Evolutionary conservation across 306 rosid species (phyloP), one percentile per base, ranked within the genome.

Genomic region (Potentilla sterilis): DNA sequence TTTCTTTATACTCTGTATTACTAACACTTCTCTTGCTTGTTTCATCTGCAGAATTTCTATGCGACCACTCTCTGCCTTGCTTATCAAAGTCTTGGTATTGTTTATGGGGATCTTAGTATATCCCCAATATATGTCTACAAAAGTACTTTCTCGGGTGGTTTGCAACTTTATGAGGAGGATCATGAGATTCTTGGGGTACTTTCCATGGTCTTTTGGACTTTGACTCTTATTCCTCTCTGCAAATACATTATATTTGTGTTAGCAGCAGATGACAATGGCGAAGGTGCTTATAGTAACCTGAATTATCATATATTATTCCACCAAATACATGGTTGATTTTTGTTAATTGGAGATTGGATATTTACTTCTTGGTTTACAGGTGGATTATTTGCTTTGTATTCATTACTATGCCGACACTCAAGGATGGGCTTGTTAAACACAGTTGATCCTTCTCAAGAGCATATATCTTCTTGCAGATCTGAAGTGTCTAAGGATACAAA

Each of bases 241-340:
- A 80, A 80, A 66, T 80, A 81, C 75, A n/a, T 76, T 21, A 51
- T 76, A 51, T 72, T 81, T 22, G 84, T 75, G 46, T 52, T 75
- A 59, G 66, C 77, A 34, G 80, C 84, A 18, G 80, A 80, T 70
- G 84, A 80, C 76, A 70, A 52, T 52, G 84, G 84, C n/a, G 80
- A 80, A 62, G 80, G 84, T 80, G 61, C 72, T 44, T 44, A 70
- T 68, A 6, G 51, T 70, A 22, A 44, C 59, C 38, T 49, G 43
- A 58, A 37, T 43, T 16, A 62, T 71, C 55, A 38, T 65, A 37
- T 68, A 19, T 14, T 13, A 6, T 47, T 19, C 34, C 12, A 48
- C 38, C 37, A 52, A 48, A 51, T 48, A 37, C 66, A 21, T 49
- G 41, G 32, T 51, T 65, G 43, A 40, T 41, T 28, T 58, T n/a